Evolutionary conservation across 805 yeast genomes (phyloP).

Genomic region (Teunomyces gatunensis): DNA sequence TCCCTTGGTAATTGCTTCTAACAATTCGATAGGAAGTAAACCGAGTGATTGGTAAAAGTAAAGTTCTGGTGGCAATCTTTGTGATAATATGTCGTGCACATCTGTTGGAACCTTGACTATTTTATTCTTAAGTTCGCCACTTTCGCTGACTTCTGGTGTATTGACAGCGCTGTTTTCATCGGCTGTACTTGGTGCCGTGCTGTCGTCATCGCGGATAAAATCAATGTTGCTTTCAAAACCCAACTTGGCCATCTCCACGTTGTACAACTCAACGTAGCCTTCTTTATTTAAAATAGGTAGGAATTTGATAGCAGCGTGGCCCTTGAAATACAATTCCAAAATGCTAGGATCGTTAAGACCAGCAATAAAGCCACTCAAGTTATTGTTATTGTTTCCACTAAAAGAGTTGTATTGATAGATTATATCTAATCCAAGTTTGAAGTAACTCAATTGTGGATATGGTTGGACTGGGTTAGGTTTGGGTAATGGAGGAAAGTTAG

Average conservation of each 20-base stretch:
- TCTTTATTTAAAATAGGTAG: constrained; percentile 69
- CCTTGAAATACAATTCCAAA: constrained; percentile 58
- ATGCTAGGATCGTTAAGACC: constrained; percentile 44
- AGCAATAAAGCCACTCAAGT: constrained; percentile 46
- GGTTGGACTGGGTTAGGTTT: constrained; percentile 40
- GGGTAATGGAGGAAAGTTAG: constrained; percentile 47
- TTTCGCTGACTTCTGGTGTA: constrained; percentile 8
- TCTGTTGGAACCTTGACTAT: constrained; percentile 62
- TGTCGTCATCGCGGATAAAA: constrained; percentile 13
- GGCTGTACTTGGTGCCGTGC: constrained; percentile 9
- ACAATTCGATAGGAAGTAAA: constrained; percentile 57
- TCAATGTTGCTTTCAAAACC: constrained; percentile 23
- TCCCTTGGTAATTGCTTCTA: constrained; percentile 68
- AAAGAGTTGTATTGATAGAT: constrained; percentile 32
- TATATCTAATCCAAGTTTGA: constrained; percentile 40
- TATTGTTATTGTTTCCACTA: constrained; percentile 21
- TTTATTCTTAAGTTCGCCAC: constrained; percentile 4
- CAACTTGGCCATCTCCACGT: constrained; percentile 39
- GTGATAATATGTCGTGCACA: constrained; percentile 77
- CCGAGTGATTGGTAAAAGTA: constrained; percentile 82
- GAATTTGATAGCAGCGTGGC: constrained; percentile 63
- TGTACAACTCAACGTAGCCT: constrained; percentile 66
- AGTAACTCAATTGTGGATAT: constrained; percentile 38
- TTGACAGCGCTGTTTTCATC: constrained; percentile 8
- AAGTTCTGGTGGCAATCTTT: constrained; percentile 81